Evolutionary conservation across 805 yeast genomes (phyloP), one percentile per base, ranked within the genome.

Genomic region (Nematodospora valgi): DNA sequence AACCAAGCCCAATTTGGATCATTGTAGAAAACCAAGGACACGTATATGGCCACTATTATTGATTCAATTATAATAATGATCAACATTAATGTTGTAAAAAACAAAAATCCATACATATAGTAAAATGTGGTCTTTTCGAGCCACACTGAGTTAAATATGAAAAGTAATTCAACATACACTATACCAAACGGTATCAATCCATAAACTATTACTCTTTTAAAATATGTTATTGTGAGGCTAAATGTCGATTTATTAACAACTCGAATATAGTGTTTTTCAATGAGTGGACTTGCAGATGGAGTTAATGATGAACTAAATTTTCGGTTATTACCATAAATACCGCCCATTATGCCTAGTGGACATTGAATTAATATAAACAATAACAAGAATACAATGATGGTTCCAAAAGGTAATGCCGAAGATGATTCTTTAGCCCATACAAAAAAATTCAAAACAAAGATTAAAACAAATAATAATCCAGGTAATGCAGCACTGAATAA

Each of bases 1-100:
- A 80, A 70, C 95, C 95, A 86, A 52, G 85, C 86, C 96, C 96
- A 88, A 45, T 70, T 62, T 32, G 75, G 74, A 50, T 75, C 73
- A 33, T 72, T 75, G 45, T 74, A 63, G 15, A 69, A 67, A 2
- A 66, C 54, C 48, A 86, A 65, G 28, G 82, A 70, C 27, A 82
- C 52, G 50, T 82, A 86, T 7, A 82, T 70, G 5, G 83, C 78
- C 27, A 86, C 76, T 16, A 86, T 70, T 6, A 89, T 76, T 35
- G 83, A 75, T 56, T 86, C 95, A 25, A 77, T 62, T 14, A 85
- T 78, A 10, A 84, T 78, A 23, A 83, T 64, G 28, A 77, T 58
- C 23, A 85, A 64, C 28, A 86, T 60, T 4, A 77, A 40, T 21
- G 79, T 68, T 4, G 87, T 82, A 18, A 78, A 61, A 15, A 82